phyloP scores from a whole-genome alignment of 2,329 filamentous ascomycete genomes.

The Ilyonectria destructans region DNA sequence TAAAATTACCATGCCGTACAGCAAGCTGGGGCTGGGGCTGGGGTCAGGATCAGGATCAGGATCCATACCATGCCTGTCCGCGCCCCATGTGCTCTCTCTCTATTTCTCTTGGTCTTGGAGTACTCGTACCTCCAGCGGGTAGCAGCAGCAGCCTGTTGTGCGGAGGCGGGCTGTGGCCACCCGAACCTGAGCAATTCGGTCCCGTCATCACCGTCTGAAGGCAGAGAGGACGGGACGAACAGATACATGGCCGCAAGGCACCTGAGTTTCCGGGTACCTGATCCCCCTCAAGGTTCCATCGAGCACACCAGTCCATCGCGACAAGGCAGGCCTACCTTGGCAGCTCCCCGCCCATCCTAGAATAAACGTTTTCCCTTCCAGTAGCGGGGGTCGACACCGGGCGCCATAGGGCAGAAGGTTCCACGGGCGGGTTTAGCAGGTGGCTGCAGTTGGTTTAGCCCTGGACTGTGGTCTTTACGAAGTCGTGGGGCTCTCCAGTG shows the following conservation, averaged over 20 bases:
- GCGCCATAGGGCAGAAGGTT: slow-evolving; percentile 2
- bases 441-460: slow-evolving; percentile 5
- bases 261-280: too few relatives aligned
- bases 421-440: slow-evolving; percentile 1
- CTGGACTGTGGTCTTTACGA: not conserved
- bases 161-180: slow-evolving; percentile 2
- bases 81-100: not conserved
- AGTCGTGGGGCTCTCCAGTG: not conserved
- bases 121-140: not conserved
- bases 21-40: not conserved
- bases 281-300: too few relatives aligned
- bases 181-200: not conserved
- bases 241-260: not conserved
- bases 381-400: not conserved
- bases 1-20: slow-evolving; percentile 14
- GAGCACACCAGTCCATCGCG: too few relatives aligned
- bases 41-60: slow-evolving; percentile 5
- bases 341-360: not conserved
- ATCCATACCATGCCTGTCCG: not conserved
- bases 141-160: not conserved
- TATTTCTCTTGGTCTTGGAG: not conserved
- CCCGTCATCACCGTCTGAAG: not conserved
- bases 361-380: slow-evolving; percentile 5
- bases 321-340: not conserved
- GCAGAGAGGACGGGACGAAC: not conserved